Base-by-base conservation (phyloP, 2,329 filamentous ascomycete genomes). In the Rhynchosporium graminicola region DNA sequence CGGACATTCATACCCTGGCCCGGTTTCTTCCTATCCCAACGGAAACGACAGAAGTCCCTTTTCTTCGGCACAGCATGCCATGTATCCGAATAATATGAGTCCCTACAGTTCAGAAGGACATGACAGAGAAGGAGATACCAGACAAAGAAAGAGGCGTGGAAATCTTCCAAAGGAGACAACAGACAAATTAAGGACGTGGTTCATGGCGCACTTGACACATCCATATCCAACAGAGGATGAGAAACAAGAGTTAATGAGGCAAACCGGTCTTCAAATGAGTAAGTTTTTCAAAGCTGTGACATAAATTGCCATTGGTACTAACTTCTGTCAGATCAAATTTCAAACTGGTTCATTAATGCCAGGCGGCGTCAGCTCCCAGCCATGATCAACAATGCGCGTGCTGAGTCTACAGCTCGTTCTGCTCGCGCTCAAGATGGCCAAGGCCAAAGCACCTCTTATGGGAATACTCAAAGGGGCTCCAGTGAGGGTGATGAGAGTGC, bases 101-200 rank as follows among this genome's bases (percentile, higher is more conserved):
- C 13, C 64, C 0, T 66, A 67, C 28, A 52, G 46, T 33, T 43
- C 54, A 8, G 68, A 67, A 15, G 57, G 62, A 33, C 57, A 40
- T 20, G 67, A 70, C 31, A 33, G 52, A 2, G 59, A 54, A 12
- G 40, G 8, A 9, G 71, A 72, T 13, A 67, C 20, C 40, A 70
- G 70, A 46, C 68, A 67, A 50, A 62, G 84, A 38, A 87, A 86
- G 74, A 82, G 92, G 58, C 83, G 92, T 45, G 92, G 92, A 1
- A 97, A 97, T 72, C 80, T 97, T 3, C 92, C 92, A n/a, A 96
- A 96, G 73, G 89, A 92, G 60, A 91, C 91, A 0, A 97, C 92
- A 0, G 90, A 93, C 73, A 87, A 90, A 68, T 80, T 97, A 46
- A 85, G 90, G 59, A 80, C 84, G 0, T 97, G 92, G 92, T 93